Percentiles rank a stretch among this genome's conserved stretches.
Evolutionary conservation across 176 grass and related monocot genomes (phyloP).

Genomic region (Otatea glauca): DNA sequence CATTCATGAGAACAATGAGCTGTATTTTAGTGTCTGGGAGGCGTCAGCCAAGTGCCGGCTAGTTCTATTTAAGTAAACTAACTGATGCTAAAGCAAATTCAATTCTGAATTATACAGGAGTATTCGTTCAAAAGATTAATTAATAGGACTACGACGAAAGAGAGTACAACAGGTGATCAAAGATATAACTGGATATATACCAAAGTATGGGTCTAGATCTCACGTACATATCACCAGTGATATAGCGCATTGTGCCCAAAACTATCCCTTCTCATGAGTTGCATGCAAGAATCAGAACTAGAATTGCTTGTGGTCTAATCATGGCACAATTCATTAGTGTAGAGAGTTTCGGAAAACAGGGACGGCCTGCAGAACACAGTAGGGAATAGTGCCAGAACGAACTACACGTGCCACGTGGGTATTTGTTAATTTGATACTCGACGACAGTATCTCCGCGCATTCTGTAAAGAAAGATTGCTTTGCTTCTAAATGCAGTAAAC

Average conservation of each 20-base stretch:
- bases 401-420: slow-evolving; percentile 35
- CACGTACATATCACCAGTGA: slow-evolving; percentile 7
- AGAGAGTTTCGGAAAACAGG: neutral
- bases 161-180: slow-evolving; percentile 7
- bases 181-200: slow-evolving; percentile 28
- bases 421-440: slow-evolving; percentile 32
- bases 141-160: neutral
- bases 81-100: slow-evolving; percentile 39
- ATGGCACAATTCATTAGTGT: neutral
- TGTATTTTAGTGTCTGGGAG: slow-evolving; percentile 41
- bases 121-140: too few relatives aligned
- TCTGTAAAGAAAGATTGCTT: slow-evolving; percentile 37
- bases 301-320: slow-evolving; percentile 30
- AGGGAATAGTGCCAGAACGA: neutral
- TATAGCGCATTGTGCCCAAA: slow-evolving; percentile 37
- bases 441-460: slow-evolving; percentile 36
- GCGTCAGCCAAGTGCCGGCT: slow-evolving; percentile 35
- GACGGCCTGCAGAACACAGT: neutral
- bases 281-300: neutral
- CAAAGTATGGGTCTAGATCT: slow-evolving; percentile 21
- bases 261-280: slow-evolving; percentile 12
- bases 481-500: neutral
- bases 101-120: neutral
- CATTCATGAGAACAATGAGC: slow-evolving; percentile 24
- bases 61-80: neutral